Base-by-base conservation (phyloP, 1,139 yeast species). In the Taphrina populina region DNA sequence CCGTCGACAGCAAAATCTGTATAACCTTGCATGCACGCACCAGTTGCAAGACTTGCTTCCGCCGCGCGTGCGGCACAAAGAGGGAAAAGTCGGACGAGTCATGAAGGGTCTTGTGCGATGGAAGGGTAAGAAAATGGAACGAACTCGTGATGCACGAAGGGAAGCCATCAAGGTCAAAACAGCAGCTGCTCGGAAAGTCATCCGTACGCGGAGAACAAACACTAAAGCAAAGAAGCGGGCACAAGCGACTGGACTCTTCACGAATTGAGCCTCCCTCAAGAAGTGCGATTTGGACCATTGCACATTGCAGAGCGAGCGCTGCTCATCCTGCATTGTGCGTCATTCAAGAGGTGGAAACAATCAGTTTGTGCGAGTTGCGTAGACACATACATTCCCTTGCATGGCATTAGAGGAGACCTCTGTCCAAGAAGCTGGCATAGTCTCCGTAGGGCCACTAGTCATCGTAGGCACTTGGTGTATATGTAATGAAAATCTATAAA, bases 81-180 rank as follows among this genome's bases (percentile, higher is more conserved):
- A 33, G 21, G 36, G 35, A 4, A 34, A 40, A 19, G 43, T 41
- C 29, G 40, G 46, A 8, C 34, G 19, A 15, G 41, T 35, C 4
- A 52, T 52, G 56, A 33, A 34, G 20, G 56, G 56, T 15, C 43
- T 52, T 29, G 19, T 33, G 36, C 36, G 29, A 43, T 52, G 56
- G 56, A 52, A 52, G 49, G 49, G 56, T 4, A 41, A 40, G 30
- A 52, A 52, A 44, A 41, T 43, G 43, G 56, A 52, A 32, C 27
- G 56, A n/a, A 52, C 56, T 21, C 21, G 54, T 3, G 45, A 39
- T 32, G 54, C 44, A 10, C 29, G 54, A 6, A 24, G 32, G 10
- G 46, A 26, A 10, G 44, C 45, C 17, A 49, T 49, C 35, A 40
- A 49, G 33, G 32, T 39, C 32, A 49, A 49, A 33, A 21, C 44